Evolutionary conservation across 1,284 basidiomycete species (phyloP).

Genomic region (Anthracocystis panici-leucophaei): DNA sequence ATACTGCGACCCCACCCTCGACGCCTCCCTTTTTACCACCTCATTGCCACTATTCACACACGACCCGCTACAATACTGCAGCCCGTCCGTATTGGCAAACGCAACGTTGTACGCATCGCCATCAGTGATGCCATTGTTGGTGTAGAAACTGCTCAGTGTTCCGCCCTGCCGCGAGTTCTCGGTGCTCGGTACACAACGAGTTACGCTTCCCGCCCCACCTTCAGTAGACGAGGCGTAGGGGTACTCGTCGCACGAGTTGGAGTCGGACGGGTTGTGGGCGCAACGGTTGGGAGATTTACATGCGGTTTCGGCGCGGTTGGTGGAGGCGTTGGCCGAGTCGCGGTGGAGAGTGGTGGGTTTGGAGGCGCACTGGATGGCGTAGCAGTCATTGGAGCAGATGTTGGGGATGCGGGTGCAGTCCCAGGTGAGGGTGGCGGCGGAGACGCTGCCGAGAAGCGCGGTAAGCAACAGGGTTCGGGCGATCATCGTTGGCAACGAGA

Average conservation of each 20-base stretch:
- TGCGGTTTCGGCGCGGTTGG: conserved; percentile 46
- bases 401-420: conserved; percentile 58
- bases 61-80: conserved; percentile 48
- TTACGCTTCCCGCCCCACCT: conserved; percentile 51
- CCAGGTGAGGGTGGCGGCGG: conserved; percentile 49
- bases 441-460: conserved; percentile 8
- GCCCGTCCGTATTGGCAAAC: conserved; percentile 28
- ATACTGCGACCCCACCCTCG: conserved; percentile 23
- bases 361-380: conserved; percentile 51
- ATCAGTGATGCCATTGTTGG: conserved; percentile 32
- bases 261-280: conserved; percentile 29
- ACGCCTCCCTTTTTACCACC: conserved; percentile 18
- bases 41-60: conserved; percentile 56
- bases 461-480: background rate
- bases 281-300: conserved; percentile 57
- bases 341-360: conserved; percentile 56
- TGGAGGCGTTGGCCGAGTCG: conserved; percentile 43
- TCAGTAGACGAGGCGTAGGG: conserved; percentile 54
- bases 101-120: conserved; percentile 55
- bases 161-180: conserved; percentile 56
- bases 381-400: conserved; percentile 60
- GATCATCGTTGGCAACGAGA: background rate
- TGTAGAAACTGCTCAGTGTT: conserved; percentile 49
- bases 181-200: conserved; percentile 50
- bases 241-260: conserved; percentile 57